Base-by-base conservation (phyloP, 805 yeast genomes). In the Jamesozyma piceae region DNA sequence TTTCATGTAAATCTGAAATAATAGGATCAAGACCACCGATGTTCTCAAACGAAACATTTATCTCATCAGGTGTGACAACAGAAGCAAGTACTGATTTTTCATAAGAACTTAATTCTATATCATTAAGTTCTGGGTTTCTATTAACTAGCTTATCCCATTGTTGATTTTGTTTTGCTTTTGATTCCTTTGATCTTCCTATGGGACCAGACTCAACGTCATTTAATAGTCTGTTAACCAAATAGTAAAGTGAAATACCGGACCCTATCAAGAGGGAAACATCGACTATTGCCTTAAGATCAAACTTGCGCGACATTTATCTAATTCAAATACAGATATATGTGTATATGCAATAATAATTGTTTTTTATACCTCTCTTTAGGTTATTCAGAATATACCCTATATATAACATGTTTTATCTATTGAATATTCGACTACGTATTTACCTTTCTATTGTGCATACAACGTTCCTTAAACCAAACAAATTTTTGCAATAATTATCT, bases 1-100 rank as follows among this genome's bases (percentile, higher is more conserved):
- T 75, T 62, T 92, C 98, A 51, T 83, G 74, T 38, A 92, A 68
- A 53, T 90, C 97, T 42, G 82, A 89, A 18, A 90, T 76, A 30
- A 88, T 82, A 11, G 68, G 68, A 42, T 85, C 92, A 31, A 92
- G 68, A 0, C 98, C 98, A 15, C 97, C 98, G 42, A 92, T 77
- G 57, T 89, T 95, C 28, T 51, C 71, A 60, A 92, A 92, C 11
- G 76, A 69, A 3, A 82, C 82, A 21, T 74, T 71, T 35, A 92
- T 84, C 45, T 88, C 97, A 2, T 78, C 80, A 0, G 97, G 95
- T 1, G 86, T 75, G 6, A 92, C 80, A 24, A 90, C 84, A 13
- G 83, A 78, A 13, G 82, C 78, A 44, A 92, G 65, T 2, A 92
- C 74, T n/a, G 77, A 68, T 47, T 76, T 75, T 58, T 92, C 98